Percentiles rank a stretch among this genome's conserved stretches.
phyloP scores from a whole-genome alignment of 768 basidiomycete genomes.

The Flagelloscypha sp. region DNA sequence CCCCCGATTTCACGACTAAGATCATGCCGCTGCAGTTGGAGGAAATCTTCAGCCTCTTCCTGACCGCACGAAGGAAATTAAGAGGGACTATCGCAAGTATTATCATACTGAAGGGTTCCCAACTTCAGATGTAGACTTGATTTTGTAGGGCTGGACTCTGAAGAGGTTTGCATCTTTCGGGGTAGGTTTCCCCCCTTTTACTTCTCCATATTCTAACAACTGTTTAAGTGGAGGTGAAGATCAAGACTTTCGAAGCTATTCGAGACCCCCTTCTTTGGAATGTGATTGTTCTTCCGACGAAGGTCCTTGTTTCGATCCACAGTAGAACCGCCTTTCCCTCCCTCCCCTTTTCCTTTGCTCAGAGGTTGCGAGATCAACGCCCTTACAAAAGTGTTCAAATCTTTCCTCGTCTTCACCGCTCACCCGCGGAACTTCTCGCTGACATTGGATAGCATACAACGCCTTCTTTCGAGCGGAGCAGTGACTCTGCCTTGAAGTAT shows the following conservation, averaged over 20 bases:
- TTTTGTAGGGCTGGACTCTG: conserved; percentile 50
- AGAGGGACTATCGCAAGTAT: conserved; percentile 48
- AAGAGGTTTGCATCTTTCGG: conserved; percentile 37
- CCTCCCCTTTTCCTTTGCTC: no score
- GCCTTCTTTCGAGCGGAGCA: no score
- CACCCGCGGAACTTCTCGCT: no score
- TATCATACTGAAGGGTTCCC: conserved; percentile 50
- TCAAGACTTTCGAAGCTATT: conserved; percentile 54
- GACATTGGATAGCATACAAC: no score
- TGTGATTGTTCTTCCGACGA: conserved; percentile 57
- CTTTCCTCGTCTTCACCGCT: conserved; percentile 52
- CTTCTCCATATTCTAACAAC: neutral
- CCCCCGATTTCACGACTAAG: conserved; percentile 52
- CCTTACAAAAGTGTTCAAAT: conserved; percentile 63
- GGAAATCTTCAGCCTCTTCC: conserved; percentile 49
- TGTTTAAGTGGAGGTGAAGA: conserved; percentile 48
- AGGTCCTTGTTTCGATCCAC: conserved; percentile 58
- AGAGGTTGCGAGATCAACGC: no score
- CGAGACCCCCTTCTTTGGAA: conserved; percentile 62
- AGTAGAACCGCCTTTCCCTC: conserved; percentile 21
- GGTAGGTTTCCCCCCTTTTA: no score
- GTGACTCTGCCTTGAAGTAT: no score
- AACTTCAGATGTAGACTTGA: conserved; percentile 56
- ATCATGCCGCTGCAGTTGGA: conserved; percentile 54
- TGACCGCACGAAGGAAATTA: conserved; percentile 39